phyloP scores from a whole-genome alignment of 257 asterid species.

The Fraxinus americana region DNA sequence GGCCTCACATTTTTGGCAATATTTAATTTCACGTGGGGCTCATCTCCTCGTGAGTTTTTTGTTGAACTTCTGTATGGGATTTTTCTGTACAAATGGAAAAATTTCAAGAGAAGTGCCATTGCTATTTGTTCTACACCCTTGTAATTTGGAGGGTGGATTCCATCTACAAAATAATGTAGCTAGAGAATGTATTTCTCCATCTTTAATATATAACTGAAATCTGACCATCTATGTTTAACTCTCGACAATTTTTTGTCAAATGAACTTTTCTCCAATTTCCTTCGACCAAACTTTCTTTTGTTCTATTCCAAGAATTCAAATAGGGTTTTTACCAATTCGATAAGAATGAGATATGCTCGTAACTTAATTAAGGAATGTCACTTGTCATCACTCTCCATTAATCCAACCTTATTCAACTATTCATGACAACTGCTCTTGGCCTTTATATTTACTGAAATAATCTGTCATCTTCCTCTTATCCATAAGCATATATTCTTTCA shows the following conservation, averaged over 20 bases:
- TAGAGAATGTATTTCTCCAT: not conserved
- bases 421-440: conserved; percentile 38
- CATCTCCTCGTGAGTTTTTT: too few species aligned
- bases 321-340: not conserved
- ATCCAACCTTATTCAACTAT: conserved; percentile 18
- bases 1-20: too few species aligned
- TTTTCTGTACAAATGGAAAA: too few species aligned
- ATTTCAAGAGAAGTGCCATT: too few species aligned
- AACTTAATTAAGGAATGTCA: not conserved
- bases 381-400: conserved; percentile 26
- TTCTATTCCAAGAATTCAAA: not conserved
- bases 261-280: not conserved
- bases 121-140: too few species aligned
- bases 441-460: conserved; percentile 25
- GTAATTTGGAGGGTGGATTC: not conserved
- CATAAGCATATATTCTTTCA: conserved; percentile 11
- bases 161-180: not conserved
- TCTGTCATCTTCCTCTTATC: conserved; percentile 19
- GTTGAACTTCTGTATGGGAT: too few species aligned
- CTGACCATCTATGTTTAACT: too few species aligned
- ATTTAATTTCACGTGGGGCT: too few species aligned
- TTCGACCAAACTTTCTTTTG: not conserved
- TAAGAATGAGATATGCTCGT: not conserved
- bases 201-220: too few species aligned
- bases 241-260: not conserved